A percentile compares a stretch with the other conserved stretches of the same genome.
These are phyloP conservation scores for Glonium stellatum DNA, from an alignment of 495 filamentous ascomycete genomes.

Conservation along the genomic window DNA sequence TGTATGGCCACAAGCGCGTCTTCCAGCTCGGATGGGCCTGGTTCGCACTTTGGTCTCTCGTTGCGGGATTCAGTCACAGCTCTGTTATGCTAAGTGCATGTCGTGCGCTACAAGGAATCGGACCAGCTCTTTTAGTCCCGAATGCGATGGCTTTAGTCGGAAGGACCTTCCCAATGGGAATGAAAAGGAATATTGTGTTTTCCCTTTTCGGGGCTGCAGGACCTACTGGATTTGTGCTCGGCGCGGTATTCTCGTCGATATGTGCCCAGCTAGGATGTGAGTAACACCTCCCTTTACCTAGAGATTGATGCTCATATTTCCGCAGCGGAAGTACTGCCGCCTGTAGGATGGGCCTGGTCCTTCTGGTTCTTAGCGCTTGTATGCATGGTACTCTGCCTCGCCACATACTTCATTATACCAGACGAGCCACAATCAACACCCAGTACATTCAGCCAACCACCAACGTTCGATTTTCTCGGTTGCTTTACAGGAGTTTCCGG, in stretches of 20 bases:
- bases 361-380: conserved; percentile 18
- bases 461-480: conserved; percentile 26
- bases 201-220: conserved; percentile 21
- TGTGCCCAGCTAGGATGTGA: conserved; percentile 3
- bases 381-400: background rate
- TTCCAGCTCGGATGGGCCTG: conserved; percentile 21
- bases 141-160: conserved; percentile 46
- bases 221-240: conserved; percentile 14
- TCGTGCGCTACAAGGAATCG: conserved; percentile 47
- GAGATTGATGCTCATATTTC: background rate
- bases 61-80: conserved; percentile 24
- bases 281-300: background rate
- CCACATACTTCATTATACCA: conserved; percentile 24
- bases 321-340: background rate
- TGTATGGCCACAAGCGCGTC: conserved; percentile 26
- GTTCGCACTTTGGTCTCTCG: conserved; percentile 20
- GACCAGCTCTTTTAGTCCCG: conserved; percentile 46
- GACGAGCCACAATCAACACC: background rate
- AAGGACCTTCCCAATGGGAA: conserved; percentile 32
- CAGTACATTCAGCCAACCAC: no score
- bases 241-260: conserved; percentile 10
- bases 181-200: conserved; percentile 22
- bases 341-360: conserved; percentile 24
- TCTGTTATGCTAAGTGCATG: conserved; percentile 42
- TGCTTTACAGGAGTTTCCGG: conserved; percentile 27